phyloP scores from a whole-genome alignment of 106 monocot species.

The Hemerocallis citrina region DNA sequence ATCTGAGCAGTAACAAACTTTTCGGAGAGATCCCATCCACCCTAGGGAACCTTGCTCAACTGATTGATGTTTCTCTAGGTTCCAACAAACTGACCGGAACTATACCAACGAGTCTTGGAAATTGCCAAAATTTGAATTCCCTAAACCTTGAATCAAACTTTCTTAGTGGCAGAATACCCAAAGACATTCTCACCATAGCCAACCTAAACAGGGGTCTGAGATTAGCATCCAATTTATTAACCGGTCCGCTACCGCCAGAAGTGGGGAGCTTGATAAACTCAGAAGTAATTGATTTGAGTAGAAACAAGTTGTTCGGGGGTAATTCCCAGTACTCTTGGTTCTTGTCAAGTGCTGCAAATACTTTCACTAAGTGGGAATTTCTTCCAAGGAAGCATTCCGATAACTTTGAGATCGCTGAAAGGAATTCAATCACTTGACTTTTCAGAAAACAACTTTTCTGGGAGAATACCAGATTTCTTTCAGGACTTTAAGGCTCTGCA shows the following conservation, averaged over 20 bases:
- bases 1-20: constrained; percentile 5
- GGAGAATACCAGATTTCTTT: constrained; percentile 24
- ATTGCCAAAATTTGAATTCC: neutral
- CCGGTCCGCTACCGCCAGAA: constrained; percentile 18
- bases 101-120: constrained; percentile 26
- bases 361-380: constrained; percentile 20
- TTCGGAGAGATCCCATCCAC: constrained; percentile 11
- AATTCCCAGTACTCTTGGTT: constrained; percentile 25
- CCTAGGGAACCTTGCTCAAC: constrained; percentile 5
- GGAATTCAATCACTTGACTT: constrained; percentile 20
- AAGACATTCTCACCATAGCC: constrained; percentile 16
- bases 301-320: constrained; percentile 23
- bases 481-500: constrained; percentile 5
- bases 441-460: constrained; percentile 35
- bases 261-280: constrained; percentile 22
- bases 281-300: constrained; percentile 6
- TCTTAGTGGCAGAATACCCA: constrained; percentile 21
- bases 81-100: constrained; percentile 8
- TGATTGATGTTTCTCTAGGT: neutral
- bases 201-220: constrained; percentile 12
- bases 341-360: constrained; percentile 17
- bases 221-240: constrained; percentile 23
- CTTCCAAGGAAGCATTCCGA: constrained; percentile 29
- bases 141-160: constrained; percentile 17
- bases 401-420: constrained; percentile 6